Percentiles rank a stretch among this genome's conserved stretches.
phyloP scores from a whole-genome alignment of 805 yeast genomes.

The Torulaspora delbrueckii region DNA sequence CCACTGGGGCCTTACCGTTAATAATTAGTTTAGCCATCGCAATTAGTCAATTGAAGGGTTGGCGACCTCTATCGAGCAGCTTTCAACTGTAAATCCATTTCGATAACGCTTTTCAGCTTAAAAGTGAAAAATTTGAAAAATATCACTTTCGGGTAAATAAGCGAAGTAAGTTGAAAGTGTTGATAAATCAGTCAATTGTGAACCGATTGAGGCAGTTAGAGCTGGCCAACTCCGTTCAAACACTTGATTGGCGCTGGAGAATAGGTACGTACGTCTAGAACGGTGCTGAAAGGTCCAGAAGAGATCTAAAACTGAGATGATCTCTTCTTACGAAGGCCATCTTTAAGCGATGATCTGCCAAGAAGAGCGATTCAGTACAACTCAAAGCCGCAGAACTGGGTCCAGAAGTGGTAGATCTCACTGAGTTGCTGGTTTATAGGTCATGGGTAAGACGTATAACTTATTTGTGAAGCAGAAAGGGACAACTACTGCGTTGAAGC shows the following conservation, averaged over 20 bases:
- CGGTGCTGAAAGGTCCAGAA: background rate
- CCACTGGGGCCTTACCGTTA: conserved; percentile 81
- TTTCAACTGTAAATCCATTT: background rate
- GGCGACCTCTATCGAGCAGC: background rate
- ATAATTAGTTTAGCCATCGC: conserved; percentile 44
- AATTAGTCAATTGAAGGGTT: background rate
- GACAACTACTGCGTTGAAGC: conserved; percentile 64
- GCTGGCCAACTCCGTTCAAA: background rate
- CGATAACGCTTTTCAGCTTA: background rate
- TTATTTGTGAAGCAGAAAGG: conserved; percentile 44
- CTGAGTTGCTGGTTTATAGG: background rate
- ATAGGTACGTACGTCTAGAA: background rate
- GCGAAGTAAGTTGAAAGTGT: background rate
- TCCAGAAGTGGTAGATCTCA: too few relatives aligned
- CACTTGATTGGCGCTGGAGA: background rate
- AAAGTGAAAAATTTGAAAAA: conserved; percentile 6
- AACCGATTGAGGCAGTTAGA: background rate
- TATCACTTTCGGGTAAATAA: conserved; percentile 7
- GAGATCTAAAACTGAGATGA: background rate
- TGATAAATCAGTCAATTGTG: background rate
- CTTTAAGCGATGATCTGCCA: background rate
- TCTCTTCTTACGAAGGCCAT: background rate
- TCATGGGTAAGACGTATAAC: conserved; percentile 31
- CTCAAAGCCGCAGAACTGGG: background rate
- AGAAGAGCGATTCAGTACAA: background rate